Evolutionary conservation across 345 rosid species (phyloP), one percentile per base, ranked within the genome.

Genomic region (Pugionium cornutum): DNA sequence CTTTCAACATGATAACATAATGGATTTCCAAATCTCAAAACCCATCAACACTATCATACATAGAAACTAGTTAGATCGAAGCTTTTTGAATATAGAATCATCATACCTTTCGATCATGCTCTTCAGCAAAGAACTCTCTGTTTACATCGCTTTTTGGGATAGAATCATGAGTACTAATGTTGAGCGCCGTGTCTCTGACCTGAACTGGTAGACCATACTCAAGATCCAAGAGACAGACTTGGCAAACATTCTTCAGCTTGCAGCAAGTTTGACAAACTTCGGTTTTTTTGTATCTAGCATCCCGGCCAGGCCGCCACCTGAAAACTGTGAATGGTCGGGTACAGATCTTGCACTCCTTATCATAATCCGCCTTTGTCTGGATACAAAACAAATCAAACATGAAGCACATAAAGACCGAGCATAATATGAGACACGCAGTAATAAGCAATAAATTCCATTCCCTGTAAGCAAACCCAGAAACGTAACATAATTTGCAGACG

Each of bases 321-420:
- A 92, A 92, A 30, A 92, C 98, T 6, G 97, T 89, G 70, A 92
- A 92, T 2, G 98, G 98, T 6, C 98, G 76, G 0, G 94, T 89
- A 64, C 99, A 94, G 54, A 94, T 94, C 82, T 94, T 94, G 85
- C 99, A 94, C 73, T 90, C 99, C 78, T 94, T 90, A 58, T 90
- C 99, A 74, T 81, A 90, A 46, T 83, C 79, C 40, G 99, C 95
- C 67, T 66, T 78, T 5, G 97, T 88, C 99, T 90, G 74, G 71
- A 76, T 39, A 11, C 40, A 70, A 59, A 65, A 60, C 5, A 7
- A 50, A 39, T 10, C n/a, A 47, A 46, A 9, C 29, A 30, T 1
- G 28, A 59, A 7, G 8, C 39, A 43, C 39, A 31, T 41, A 9
- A 42, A 44, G 2, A 35, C 2, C 7, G 8, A n/a, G 36, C 32